Evolutionary conservation across 2,329 filamentous ascomycete genomes (phyloP), one percentile per base, ranked within the genome.

Genomic region (Pezicula carpinea): DNA sequence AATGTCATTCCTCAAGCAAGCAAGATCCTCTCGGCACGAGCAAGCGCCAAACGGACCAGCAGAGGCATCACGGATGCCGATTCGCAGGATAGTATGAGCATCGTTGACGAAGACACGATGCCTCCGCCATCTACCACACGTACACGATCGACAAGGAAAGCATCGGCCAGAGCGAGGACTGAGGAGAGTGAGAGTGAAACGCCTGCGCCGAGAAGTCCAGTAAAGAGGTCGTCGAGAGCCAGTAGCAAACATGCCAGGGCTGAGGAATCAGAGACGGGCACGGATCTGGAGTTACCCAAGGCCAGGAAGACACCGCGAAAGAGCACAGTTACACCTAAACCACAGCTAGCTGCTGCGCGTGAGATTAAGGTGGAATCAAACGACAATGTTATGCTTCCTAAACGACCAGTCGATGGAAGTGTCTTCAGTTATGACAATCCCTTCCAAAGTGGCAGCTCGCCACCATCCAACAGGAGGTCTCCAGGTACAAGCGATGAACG

Each of bases 381-480:
- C 21, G 51, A 55, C 57, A 6, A 54, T 56, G 35, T 44, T 47
- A 15, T 50, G 47, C 6, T 36, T 41, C 11, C 36, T 46, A 31
- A 45, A 42, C 23, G 61, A 6, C 64, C 60, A 33, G 74, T 77
- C 6, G 76, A 78, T 26, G 38, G 18, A 29, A 85, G 76, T 59
- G 84, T 87, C 26, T 97, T 97, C 66, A 89, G 86, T 1, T 79
- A 84, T 56, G 89, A 96, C 45, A 97, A 97, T 60, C 91, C 92
- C 0, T 97, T 97, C 63, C 92, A 97, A 65, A 88, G 87, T 62
- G 86, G 89, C 34, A 87, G 84, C 65, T 85, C 88, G 8, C 83
- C 88, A 2, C 67, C 76, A 5, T 63, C 70, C n/a, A 65, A 67
- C 1, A 67, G 74, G 22, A 72, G 71, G 63, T 71, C 73, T 22